Percentiles rank a stretch among this genome's conserved stretches.
These are phyloP conservation scores for Fusarium sp. DNA, from an alignment of 2,329 filamentous ascomycete genomes.

Conservation along the genomic window DNA sequence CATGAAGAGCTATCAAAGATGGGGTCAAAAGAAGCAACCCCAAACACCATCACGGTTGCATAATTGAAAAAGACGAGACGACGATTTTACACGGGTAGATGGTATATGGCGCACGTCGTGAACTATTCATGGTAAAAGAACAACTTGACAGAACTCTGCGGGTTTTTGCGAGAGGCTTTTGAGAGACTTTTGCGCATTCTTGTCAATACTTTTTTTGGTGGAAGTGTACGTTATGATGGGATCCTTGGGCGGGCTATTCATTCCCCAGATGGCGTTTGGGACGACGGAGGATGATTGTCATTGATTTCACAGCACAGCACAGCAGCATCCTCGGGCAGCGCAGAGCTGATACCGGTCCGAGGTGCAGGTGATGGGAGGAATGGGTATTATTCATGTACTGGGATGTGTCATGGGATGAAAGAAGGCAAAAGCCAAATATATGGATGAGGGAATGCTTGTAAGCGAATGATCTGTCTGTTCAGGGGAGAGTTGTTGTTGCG, in stretches of 20 bases:
- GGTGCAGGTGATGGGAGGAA: constrained; percentile 27
- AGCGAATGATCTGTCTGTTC: constrained; percentile 33
- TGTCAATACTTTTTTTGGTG: constrained; percentile 40
- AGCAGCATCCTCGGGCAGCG: constrained; percentile 36
- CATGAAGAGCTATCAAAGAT: constrained; percentile 36
- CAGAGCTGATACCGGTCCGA: constrained; percentile 36
- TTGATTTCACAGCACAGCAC: constrained; percentile 6
- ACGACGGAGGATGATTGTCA: constrained; percentile 27
- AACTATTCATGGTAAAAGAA: constrained; percentile 34
- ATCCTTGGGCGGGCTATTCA: constrained; percentile 26
- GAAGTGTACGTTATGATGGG: constrained; percentile 40
- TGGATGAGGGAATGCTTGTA: constrained; percentile 33
- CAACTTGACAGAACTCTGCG: constrained; percentile 17
- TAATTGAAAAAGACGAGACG: constrained; percentile 37
- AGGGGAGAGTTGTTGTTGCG: constrained; percentile 30
- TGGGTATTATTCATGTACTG: constrained; percentile 29
- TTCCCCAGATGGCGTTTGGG: constrained; percentile 37
- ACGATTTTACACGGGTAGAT: constrained; percentile 38
- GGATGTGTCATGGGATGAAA: constrained; percentile 29
- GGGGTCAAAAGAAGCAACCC: constrained; percentile 39
- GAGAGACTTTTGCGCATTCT: constrained; percentile 37
- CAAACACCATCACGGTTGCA: constrained; percentile 41
- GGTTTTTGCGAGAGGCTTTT: constrained; percentile 31
- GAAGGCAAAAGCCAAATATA: constrained; percentile 18
- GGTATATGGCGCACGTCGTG: constrained; percentile 34